Evolutionary conservation across 1,284 basidiomycete species (phyloP), one percentile per base, ranked within the genome.

Genomic region (Phaffia rhodozyma): DNA sequence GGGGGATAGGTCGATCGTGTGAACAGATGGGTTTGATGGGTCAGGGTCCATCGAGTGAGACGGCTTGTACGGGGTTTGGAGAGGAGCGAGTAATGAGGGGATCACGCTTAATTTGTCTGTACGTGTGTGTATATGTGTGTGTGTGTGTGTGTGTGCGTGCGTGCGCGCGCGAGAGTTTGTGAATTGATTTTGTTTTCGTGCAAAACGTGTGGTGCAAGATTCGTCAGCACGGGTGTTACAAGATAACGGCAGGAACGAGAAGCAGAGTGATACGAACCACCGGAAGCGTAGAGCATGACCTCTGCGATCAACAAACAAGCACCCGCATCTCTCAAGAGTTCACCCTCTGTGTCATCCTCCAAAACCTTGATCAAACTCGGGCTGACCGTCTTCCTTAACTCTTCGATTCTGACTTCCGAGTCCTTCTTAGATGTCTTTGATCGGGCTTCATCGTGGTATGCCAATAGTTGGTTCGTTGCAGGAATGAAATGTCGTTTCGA

Each of bases 401-500:
- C 90, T 6, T 81, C 79, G 63, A 81, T 78, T 47, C 90, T 79
- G 2, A 82, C 72, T 21, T 75, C 75, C 0, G 78, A 73, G 66
- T 85, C 83, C 75, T 92, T 92, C 75, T 92, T 92, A 73, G 86
- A 88, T 29, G 88, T 91, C 29, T 81, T 77, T 0, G 78, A 75
- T 64, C 89, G 88, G 0, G 86, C 89, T 71, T 86, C 86, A 0
- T 84, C 82, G 1, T 91, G 78, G 2, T 79, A 74, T 0, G 79
- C 75, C 27, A 89, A 84, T n/a, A 66, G 65, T 18, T 63, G 58
- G 57, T 68, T 66, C 69, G 87, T 83, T 0, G 85, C 82, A 2
- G 89, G 89, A 1, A 88, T 89, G 72, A 89, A 91, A 73, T 92
- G 87, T 52, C 87, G 80, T 50, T 84, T 79, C 23, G 84, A 84